These are phyloP conservation scores for Nakaseomyces uthaithaninus DNA, from an alignment of 1,139 yeast genomes.

Conservation along the genomic window DNA sequence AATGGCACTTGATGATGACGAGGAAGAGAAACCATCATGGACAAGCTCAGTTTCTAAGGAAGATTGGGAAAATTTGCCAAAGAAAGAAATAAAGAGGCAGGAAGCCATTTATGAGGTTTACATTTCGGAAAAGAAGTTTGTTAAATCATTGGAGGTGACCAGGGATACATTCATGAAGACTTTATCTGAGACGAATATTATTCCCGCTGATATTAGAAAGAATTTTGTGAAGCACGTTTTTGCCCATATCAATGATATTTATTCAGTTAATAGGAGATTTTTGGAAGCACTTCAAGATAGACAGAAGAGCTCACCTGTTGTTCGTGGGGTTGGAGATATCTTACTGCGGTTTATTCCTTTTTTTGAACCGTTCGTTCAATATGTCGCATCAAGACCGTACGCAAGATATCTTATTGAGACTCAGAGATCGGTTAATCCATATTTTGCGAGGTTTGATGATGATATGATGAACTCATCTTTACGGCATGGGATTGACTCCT, in stretches of 20 bases:
- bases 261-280: conserved; percentile 70
- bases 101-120: conserved; percentile 92
- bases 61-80: conserved; percentile 69
- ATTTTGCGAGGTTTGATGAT: conserved; percentile 86
- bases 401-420: conserved; percentile 95
- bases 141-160: conserved; percentile 85
- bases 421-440: conserved; percentile 81
- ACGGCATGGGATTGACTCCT: conserved; percentile 86
- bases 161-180: conserved; percentile 95
- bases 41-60: conserved; percentile 84
- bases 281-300: conserved; percentile 86
- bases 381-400: conserved; percentile 93
- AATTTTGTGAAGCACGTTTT: conserved; percentile 87
- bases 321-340: conserved; percentile 78
- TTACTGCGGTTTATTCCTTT: conserved; percentile 74
- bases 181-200: conserved; percentile 71
- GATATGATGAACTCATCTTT: conserved; percentile 80
- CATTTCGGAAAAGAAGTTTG: conserved; percentile 90
- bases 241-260: conserved; percentile 81
- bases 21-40: conserved; percentile 86
- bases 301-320: conserved; percentile 82
- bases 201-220: conserved; percentile 83
- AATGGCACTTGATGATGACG: conserved; percentile 64
- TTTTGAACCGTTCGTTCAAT: conserved; percentile 85
- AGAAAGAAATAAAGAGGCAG: conserved; percentile 83